Evolutionary conservation across 1,139 yeast species (phyloP).

Genomic region (Blastobotrys raffinosifermentans): DNA sequence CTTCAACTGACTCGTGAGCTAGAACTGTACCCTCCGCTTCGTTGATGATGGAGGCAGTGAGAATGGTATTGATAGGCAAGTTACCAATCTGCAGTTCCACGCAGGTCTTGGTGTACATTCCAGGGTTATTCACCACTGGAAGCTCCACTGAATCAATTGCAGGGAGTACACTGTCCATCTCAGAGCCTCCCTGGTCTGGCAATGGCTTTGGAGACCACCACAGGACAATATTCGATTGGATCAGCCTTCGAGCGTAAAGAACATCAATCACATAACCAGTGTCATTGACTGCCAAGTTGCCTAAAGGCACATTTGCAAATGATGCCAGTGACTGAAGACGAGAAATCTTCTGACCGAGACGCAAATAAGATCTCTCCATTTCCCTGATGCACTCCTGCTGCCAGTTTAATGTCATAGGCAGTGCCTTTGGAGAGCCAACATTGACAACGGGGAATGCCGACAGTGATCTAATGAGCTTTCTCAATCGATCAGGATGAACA

Average conservation of each 20-base stretch:
- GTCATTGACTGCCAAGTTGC: slow-evolving; percentile 75
- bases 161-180: slow-evolving; percentile 46
- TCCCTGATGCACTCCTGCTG: slow-evolving; percentile 64
- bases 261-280: slow-evolving; percentile 77
- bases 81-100: slow-evolving; percentile 77
- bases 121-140: slow-evolving; percentile 73
- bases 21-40: slow-evolving; percentile 88
- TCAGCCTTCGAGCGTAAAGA: slow-evolving; percentile 73
- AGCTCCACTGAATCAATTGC: slow-evolving; percentile 60
- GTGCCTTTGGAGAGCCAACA: slow-evolving; percentile 43
- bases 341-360: slow-evolving; percentile 68
- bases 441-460: slow-evolving; percentile 57
- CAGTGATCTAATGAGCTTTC: slow-evolving; percentile 27
- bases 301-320: slow-evolving; percentile 76
- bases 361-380: slow-evolving; percentile 63
- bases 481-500: slow-evolving; percentile 43
- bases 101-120: slow-evolving; percentile 71
- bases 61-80: slow-evolving; percentile 74
- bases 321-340: slow-evolving; percentile 61
- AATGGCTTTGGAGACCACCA: slow-evolving; percentile 90
- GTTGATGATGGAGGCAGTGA: slow-evolving; percentile 76
- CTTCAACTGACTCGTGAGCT: slow-evolving; percentile 42
- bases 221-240: slow-evolving; percentile 58
- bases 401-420: slow-evolving; percentile 74
- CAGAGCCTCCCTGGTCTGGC: slow-evolving; percentile 85